Conservation (phyloP, 2,329 filamentous ascomycete genomes). For the Colletotrichum salicis region DNA sequence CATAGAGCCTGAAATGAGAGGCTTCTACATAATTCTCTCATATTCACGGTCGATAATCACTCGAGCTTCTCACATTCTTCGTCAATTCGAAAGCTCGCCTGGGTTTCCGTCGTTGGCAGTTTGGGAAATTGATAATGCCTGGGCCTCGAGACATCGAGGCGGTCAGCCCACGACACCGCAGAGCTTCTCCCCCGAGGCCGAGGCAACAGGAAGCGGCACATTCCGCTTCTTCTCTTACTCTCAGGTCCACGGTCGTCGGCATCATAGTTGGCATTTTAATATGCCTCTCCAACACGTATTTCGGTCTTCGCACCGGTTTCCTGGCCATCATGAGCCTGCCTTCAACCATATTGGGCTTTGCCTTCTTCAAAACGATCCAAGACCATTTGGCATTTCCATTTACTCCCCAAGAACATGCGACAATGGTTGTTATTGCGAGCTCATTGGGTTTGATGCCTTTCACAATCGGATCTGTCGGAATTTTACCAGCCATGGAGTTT, state of each 20-base stretch:
- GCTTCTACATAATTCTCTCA: too few relatives aligned
- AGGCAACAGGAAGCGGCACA: neutral
- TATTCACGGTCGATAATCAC: too few relatives aligned
- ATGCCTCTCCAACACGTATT: constrained; percentile 4
- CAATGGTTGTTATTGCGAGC: neutral
- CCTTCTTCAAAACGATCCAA: neutral
- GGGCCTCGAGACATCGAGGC: too few relatives aligned
- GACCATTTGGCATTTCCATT: neutral
- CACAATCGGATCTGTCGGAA: constrained; percentile 1
- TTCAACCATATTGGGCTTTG: constrained; percentile 1
- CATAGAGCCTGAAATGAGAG: too few relatives aligned
- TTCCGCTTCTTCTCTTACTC: neutral
- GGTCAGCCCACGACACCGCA: too few relatives aligned
- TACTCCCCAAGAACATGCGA: neutral
- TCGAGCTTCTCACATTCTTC: neutral
- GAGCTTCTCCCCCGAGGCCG: neutral
- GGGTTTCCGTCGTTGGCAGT: too few relatives aligned
- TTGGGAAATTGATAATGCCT: too few relatives aligned
- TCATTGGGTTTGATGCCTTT: constrained; percentile 11
- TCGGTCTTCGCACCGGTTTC: constrained; percentile 2
- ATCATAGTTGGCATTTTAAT: neutral
- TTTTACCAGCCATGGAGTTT: constrained; percentile 5
- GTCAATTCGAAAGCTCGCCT: neutral
- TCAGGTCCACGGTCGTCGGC: neutral
- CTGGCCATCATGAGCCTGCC: constrained; percentile 1